Evolutionary conservation across 75 land plant species (phyloP).

Genomic region (Cupressus sempervirens): DNA sequence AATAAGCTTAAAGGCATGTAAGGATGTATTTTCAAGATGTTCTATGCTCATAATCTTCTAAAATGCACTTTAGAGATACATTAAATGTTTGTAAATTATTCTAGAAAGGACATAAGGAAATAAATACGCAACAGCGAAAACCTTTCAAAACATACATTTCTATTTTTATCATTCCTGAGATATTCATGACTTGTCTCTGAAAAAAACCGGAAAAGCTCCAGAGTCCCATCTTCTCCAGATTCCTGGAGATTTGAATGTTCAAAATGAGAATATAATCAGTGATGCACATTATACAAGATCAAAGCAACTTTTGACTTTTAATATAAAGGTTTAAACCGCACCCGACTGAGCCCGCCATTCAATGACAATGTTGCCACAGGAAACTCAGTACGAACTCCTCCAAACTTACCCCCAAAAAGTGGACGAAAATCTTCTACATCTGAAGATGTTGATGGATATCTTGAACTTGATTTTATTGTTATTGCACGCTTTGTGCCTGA

Average conservation of each 20-base stretch:
- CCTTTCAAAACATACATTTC: conserved; percentile 8
- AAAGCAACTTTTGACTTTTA: conserved; percentile 4
- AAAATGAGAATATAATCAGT: conserved; percentile 2
- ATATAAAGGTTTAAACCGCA: conserved; percentile 10
- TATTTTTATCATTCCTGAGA: conserved; percentile 19
- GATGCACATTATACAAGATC: background rate
- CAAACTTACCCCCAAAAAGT: conserved; percentile 32
- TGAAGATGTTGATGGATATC: conserved; percentile 23
- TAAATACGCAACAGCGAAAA: background rate
- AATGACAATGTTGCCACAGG: conserved; percentile 25
- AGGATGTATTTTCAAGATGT: background rate
- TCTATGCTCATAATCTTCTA: background rate
- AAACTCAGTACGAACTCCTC: conserved; percentile 17
- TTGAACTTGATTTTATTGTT: conserved; percentile 31
- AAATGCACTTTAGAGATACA: background rate
- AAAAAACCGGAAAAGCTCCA: conserved; percentile 44
- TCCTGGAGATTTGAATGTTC: background rate
- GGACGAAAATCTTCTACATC: conserved; percentile 28
- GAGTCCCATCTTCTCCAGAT: conserved; percentile 35
- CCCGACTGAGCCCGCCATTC: conserved; percentile 27
- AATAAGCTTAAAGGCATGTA: background rate
- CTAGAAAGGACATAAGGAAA: background rate
- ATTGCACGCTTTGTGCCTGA: conserved; percentile 36
- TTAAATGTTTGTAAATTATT: background rate
- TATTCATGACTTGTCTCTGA: conserved; percentile 38